These are phyloP conservation scores for Fusarium dlaminii DNA, from an alignment of 2,329 filamentous ascomycete species.

Conservation along the genomic window DNA sequence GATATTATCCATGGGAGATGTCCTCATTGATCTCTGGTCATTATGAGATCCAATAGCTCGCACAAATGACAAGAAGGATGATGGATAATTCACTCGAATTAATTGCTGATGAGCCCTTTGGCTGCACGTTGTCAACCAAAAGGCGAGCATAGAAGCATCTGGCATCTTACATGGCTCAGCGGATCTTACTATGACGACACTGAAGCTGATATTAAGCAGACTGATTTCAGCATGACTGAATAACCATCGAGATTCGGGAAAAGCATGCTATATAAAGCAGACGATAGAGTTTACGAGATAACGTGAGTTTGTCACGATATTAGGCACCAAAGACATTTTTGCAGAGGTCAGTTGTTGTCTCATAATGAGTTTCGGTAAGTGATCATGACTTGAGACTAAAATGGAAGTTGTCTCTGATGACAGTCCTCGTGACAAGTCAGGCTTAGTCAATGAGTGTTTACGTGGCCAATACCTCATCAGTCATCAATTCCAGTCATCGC, in stretches of 20 bases:
- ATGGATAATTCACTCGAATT: neutral
- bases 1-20: neutral
- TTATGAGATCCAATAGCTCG: slow-evolving; percentile 1
- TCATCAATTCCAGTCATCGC: neutral
- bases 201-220: slow-evolving; percentile 11
- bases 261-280: slow-evolving; percentile 16
- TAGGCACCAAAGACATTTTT: slow-evolving; percentile 20
- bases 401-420: neutral
- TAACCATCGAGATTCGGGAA: slow-evolving; percentile 2
- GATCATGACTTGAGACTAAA: slow-evolving; percentile 4
- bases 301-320: slow-evolving; percentile 38
- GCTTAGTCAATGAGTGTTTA: neutral
- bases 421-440: neutral
- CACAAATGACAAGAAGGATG: neutral
- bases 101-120: slow-evolving; percentile 10
- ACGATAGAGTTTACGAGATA: neutral
- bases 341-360: slow-evolving; percentile 21
- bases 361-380: slow-evolving; percentile 14
- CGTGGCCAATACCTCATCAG: neutral
- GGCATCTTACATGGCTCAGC: slow-evolving; percentile 15
- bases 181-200: slow-evolving; percentile 35
- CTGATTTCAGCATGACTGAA: slow-evolving; percentile 23
- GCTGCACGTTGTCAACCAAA: slow-evolving; percentile 23
- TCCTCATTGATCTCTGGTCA: neutral
- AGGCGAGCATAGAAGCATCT: slow-evolving; percentile 2